Evolutionary conservation across 1,284 basidiomycete species (phyloP).

Genomic region (Singerocomus inundabilis): DNA sequence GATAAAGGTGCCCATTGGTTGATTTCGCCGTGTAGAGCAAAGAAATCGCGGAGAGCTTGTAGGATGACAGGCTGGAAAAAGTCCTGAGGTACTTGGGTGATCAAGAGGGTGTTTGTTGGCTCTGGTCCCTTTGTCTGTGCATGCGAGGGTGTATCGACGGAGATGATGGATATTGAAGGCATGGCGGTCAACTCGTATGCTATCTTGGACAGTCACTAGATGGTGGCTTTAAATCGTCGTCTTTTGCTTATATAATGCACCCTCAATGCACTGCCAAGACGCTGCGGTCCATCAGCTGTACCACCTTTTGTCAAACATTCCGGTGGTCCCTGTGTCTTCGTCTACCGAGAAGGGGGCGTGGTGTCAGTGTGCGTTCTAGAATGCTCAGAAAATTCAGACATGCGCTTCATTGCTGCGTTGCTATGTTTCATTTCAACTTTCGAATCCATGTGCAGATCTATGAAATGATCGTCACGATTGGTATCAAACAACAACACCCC

Average conservation of each 20-base stretch:
- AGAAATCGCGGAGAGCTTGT: conserved; percentile 65
- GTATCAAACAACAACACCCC: conserved; percentile 1
- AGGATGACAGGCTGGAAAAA: conserved; percentile 74
- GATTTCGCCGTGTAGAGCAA: conserved; percentile 70
- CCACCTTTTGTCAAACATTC: background rate
- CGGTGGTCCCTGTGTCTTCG: conserved; percentile 21
- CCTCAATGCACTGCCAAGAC: conserved; percentile 5
- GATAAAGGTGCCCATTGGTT: conserved; percentile 85
- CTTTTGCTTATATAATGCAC: conserved; percentile 23
- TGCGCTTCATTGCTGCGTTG: conserved; percentile 5
- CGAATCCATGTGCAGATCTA: background rate
- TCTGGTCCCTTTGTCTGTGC: conserved; percentile 21
- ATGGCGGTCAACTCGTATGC: conserved; percentile 14
- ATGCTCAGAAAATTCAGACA: conserved; percentile 8
- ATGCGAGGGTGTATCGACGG: conserved; percentile 16
- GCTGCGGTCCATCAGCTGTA: conserved; percentile 24
- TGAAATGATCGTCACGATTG: conserved; percentile 12
- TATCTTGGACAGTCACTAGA: conserved; percentile 1
- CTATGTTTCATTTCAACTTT: conserved; percentile 12
- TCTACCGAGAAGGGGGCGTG: conserved; percentile 7
- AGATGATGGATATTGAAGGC: conserved; percentile 33
- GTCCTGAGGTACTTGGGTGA: conserved; percentile 59
- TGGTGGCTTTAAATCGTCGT: conserved; percentile 15
- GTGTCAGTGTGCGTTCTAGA: conserved; percentile 19
- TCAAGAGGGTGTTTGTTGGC: conserved; percentile 66